Conservation (phyloP, 202 grass and related monocot species). For the Bolboschoenoplectus hybrid region DNA sequence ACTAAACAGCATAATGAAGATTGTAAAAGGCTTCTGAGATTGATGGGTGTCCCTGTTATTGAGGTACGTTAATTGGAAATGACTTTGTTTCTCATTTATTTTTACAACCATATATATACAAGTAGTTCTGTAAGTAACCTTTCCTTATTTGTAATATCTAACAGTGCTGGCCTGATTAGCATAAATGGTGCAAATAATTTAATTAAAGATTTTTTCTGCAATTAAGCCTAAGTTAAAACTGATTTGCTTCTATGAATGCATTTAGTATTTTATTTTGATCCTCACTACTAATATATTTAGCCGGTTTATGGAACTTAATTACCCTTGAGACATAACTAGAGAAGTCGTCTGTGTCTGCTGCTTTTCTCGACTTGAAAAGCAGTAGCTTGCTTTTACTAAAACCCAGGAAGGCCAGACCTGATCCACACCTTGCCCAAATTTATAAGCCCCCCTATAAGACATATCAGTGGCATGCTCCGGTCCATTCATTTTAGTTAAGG, state of each 20-base stretch:
- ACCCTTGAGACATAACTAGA: neutral
- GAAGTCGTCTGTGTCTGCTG: neutral
- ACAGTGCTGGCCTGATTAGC: neutral
- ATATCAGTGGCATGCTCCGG: neutral
- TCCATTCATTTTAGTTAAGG: neutral
- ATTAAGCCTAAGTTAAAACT: neutral
- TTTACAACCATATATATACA: neutral
- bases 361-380: neutral
- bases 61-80: conserved; percentile 60
- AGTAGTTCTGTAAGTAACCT: neutral
- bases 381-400: neutral
- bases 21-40: conserved; percentile 84
- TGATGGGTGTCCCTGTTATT: conserved; percentile 96
- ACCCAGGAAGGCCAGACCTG: neutral
- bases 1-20: conserved; percentile 92
- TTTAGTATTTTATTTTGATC: conserved; percentile 5
- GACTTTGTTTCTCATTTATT: neutral
- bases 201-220: neutral
- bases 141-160: neutral
- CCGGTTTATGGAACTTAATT: neutral
- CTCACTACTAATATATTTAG: neutral
- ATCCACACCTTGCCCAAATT: neutral
- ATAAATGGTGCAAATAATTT: neutral
- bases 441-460: neutral
- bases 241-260: neutral